Percentiles rank a stretch among this genome's conserved stretches.
phyloP scores from a whole-genome alignment of 2,329 filamentous ascomycete species.

The Pyricularia pennisetigena region DNA sequence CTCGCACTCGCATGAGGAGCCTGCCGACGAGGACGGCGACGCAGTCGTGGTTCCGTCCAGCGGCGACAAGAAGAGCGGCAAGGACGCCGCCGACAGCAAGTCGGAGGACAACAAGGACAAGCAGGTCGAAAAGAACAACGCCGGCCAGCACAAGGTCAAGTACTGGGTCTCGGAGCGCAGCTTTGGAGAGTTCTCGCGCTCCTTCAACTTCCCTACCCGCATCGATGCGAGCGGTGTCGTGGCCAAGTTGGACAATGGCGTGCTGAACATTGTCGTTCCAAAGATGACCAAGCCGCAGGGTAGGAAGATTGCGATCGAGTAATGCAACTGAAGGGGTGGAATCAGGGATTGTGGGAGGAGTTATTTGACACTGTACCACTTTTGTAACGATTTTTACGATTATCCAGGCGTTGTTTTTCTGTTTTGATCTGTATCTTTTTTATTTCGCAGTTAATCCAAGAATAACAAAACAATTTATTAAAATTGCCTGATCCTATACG shows the following conservation, averaged over 20 bases:
- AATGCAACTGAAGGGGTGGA: background rate
- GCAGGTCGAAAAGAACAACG: background rate
- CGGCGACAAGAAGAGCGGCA: slow-evolving; percentile 21
- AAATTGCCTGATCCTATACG: too few species aligned
- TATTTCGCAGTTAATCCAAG: background rate
- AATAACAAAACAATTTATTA: too few species aligned
- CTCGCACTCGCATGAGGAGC: slow-evolving; percentile 41
- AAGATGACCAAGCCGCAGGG: slow-evolving; percentile 46
- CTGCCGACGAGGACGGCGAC: slow-evolving; percentile 45
- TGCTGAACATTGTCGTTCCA: slow-evolving; percentile 55
- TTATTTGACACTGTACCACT: background rate
- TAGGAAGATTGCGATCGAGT: background rate
- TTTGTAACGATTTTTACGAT: background rate
- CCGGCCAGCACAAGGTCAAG: slow-evolving; percentile 9
- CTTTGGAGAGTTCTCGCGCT: slow-evolving; percentile 57
- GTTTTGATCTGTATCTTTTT: background rate
- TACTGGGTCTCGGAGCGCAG: slow-evolving; percentile 64
- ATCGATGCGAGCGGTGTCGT: slow-evolving; percentile 26
- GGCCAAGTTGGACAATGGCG: slow-evolving; percentile 36
- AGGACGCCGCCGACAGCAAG: slow-evolving; percentile 16
- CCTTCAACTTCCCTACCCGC: slow-evolving; percentile 55
- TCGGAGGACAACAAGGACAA: slow-evolving; percentile 1
- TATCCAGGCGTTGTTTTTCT: background rate
- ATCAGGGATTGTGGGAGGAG: background rate
- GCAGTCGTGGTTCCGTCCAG: slow-evolving; percentile 16